Evolutionary conservation across 2,329 filamentous ascomycete genomes (phyloP).

Genomic region (Aspergillus arachidicola): DNA sequence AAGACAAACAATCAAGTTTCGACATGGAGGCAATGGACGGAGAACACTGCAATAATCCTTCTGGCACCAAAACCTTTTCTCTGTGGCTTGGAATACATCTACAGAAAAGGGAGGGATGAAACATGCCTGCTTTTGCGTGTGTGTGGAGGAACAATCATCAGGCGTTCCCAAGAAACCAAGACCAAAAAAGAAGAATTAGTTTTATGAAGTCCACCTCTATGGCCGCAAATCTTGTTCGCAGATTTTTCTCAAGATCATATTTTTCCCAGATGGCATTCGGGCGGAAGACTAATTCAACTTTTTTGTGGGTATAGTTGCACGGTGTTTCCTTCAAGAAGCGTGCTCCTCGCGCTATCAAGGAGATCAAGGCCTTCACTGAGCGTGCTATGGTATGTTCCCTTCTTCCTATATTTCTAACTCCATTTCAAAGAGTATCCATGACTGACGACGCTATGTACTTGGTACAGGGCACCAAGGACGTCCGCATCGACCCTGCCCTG

Average conservation of each 20-base stretch:
- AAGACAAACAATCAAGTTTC: constrained; percentile 17
- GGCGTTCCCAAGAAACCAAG: constrained; percentile 14
- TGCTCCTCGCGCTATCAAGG: constrained; percentile 97
- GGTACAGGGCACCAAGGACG: constrained; percentile 85
- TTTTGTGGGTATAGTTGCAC: constrained; percentile 71
- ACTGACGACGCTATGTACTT: constrained; percentile 9
- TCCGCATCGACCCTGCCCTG: constrained; percentile 90
- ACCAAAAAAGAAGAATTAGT: constrained; percentile 55
- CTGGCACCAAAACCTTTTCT: neutral
- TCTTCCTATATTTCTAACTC: neutral
- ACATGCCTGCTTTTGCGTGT: neutral
- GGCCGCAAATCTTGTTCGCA: constrained; percentile 38
- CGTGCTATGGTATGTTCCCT: constrained; percentile 85
- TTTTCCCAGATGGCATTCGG: constrained; percentile 50
- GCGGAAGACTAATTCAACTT: constrained; percentile 68
- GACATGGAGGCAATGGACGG: constrained; percentile 34
- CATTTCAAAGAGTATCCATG: neutral
- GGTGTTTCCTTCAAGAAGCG: constrained; percentile 99
- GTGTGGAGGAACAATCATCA: constrained; percentile 15
- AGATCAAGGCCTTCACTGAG: constrained; percentile 93
- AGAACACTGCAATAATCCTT: constrained; percentile 27
- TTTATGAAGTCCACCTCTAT: constrained; percentile 71
- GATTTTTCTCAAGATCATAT: constrained; percentile 18
- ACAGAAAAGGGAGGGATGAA: neutral
- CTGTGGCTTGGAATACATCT: neutral